Conservation (phyloP, 2,329 filamentous ascomycete genomes). For the Aureobasidium sp. region DNA sequence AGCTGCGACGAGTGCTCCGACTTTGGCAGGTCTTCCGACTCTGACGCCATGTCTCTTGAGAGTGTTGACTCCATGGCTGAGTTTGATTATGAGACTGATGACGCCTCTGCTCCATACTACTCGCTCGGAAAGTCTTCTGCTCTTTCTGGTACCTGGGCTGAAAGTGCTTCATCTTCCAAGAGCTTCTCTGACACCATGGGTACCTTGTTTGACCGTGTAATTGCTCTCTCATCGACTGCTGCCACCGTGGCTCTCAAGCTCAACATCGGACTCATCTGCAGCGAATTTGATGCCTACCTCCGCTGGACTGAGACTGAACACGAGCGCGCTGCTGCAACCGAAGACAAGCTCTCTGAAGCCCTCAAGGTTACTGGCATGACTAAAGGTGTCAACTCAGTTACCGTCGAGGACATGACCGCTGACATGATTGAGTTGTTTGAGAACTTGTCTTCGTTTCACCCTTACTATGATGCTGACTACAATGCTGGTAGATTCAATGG, state of each 20-base stretch:
- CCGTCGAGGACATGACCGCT: neutral
- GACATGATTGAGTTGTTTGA: neutral
- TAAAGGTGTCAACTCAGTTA: neutral
- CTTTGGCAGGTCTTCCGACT: neutral
- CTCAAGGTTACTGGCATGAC: neutral
- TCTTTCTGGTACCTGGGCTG: neutral
- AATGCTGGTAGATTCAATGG: neutral
- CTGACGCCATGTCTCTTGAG: neutral
- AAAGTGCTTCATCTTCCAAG: neutral
- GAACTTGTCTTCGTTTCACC: neutral
- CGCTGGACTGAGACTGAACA: neutral
- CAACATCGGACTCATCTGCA: neutral
- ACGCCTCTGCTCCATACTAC: neutral
- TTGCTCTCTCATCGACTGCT: neutral
- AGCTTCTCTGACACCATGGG: neutral
- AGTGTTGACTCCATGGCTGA: neutral
- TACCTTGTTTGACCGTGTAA: neutral
- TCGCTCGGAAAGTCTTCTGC: neutral
- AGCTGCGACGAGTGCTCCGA: neutral
- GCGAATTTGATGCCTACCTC: neutral
- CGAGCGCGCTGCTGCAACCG: neutral
- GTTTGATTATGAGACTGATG: neutral
- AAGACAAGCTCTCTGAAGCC: neutral
- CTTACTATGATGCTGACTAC: neutral
- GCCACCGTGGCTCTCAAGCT: neutral